Evolutionary conservation across 2,329 filamentous ascomycete species (phyloP), one percentile per base, ranked within the genome.

Genomic region (Ophiostoma fasciatum): DNA sequence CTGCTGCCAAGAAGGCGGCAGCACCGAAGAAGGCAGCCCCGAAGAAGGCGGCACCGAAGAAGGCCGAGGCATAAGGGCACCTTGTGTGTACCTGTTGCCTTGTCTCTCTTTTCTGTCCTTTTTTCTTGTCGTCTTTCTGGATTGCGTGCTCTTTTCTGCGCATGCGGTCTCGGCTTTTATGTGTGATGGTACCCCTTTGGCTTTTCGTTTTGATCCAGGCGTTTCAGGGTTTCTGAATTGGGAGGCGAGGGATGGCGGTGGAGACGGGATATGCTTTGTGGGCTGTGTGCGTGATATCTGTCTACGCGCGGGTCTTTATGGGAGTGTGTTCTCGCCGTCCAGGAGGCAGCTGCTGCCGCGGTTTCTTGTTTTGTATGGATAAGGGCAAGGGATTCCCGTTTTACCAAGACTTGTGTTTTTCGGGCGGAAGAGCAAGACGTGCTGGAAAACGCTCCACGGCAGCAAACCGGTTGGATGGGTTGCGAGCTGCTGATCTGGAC

Each of bases 41-140:
- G 28, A 64, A 67, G 53, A 64, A 64, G 59, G 56, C 61, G 11
- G 56, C 59, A 10, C 46, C 58, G 25, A 63, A 62, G 54, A 63
- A 62, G 56, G 55, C 61, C 14, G 51, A 37, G 33, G 37, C 42
- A 41, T 39, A 29, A 42, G 26, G 15, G 15, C 22, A 18, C 21
- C 28, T n/a, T n/a, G n/a, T 20, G 5, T 13, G 9, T 19, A 11
- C 20, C 28, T 20, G 4, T 30, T 18, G 4, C 20, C 18, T 28
- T 32, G 42, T 38, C 44, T 49, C 45, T 47, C 42, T 10, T 23
- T 23, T 5, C 8, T 23, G 9, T 9, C 9, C 12, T 4, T 23
- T 23, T 9, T 4, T 23, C 9, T 10, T 23, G 9, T 23, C 9
- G 9, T 23, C 9, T 23, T 23, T 22, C 20, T 22, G 6, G 5